A percentile compares a stretch with the other conserved stretches of the same genome.
Evolutionary conservation across 257 asterid genomes (phyloP).

Genomic region (Ehretia macrophylla): DNA sequence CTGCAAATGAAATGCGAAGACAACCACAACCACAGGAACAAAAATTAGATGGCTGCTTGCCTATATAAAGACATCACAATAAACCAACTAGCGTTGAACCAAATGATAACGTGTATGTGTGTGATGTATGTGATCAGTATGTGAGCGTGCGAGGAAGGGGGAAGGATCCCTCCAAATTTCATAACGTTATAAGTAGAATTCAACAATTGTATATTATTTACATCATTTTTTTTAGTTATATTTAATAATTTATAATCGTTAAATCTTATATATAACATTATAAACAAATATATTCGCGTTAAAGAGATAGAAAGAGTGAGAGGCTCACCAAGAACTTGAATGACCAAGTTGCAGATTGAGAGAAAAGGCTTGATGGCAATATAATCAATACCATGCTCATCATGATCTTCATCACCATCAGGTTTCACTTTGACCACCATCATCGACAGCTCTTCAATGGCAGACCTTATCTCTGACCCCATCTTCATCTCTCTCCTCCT

Average conservation of each 20-base stretch:
- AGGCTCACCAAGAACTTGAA: conserved; percentile 75
- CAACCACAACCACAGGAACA: conserved; percentile 1
- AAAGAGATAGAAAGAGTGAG: conserved; percentile 19
- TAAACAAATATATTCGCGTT: no score
- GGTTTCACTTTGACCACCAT: conserved; percentile 31
- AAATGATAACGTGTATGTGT: no score
- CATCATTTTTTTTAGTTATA: no score
- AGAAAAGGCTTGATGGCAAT: conserved; percentile 71
- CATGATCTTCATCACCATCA: conserved; percentile 3
- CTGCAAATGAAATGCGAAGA: conserved; percentile 35
- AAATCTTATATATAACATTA: no score
- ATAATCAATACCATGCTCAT: conserved; percentile 3
- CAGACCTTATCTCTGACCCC: conserved; percentile 57
- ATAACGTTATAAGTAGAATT: no score
- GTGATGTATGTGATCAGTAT: no score
- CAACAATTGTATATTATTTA: no score
- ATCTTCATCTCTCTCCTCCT: conserved; percentile 57
- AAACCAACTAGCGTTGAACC: no score
- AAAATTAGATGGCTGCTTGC: no score
- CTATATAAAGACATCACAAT: neutral
- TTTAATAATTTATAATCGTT: no score
- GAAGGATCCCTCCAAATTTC: no score
- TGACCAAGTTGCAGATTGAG: conserved; percentile 56
- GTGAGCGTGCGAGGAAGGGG: no score
- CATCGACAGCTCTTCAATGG: conserved; percentile 56